Conservation (phyloP, 768 basidiomycete genomes). For the Mycena filopes region DNA sequence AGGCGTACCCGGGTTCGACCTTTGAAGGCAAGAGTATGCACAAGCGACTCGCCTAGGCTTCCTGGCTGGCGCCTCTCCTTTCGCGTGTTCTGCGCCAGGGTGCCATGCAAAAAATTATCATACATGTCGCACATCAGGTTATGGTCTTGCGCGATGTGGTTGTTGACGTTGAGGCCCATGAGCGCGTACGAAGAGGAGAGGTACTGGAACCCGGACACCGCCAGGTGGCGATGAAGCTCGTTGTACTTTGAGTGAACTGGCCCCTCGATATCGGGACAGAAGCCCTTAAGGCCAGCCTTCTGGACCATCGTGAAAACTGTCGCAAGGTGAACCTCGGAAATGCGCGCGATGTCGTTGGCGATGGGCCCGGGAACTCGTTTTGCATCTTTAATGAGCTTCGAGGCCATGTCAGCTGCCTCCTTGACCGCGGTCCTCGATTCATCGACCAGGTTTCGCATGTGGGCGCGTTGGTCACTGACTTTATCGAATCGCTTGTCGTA, state of each 20-base stretch:
- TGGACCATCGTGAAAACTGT: conserved; percentile 14
- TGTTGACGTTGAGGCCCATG: neutral
- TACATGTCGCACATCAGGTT: conserved; percentile 12
- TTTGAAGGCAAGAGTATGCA: conserved; percentile 1
- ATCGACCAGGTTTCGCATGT: conserved; percentile 5
- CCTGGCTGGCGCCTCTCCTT: conserved; percentile 10
- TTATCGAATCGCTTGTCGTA: conserved; percentile 19
- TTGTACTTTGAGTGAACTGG: conserved; percentile 19
- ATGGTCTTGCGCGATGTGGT: neutral
- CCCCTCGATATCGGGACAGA: conserved; percentile 17
- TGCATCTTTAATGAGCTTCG: conserved; percentile 1
- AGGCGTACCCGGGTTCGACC: neutral
- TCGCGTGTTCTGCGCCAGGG: neutral
- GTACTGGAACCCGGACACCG: conserved; percentile 6
- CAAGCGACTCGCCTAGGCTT: conserved; percentile 4
- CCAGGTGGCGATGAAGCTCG: conserved; percentile 16
- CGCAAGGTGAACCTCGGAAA: conserved; percentile 10
- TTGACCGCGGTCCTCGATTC: neutral
- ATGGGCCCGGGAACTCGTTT: conserved; percentile 17
- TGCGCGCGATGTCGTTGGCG: conserved; percentile 19
- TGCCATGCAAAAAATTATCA: conserved; percentile 10
- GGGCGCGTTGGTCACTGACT: neutral
- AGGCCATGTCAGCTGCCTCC: neutral
- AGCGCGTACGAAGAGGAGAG: conserved; percentile 3
- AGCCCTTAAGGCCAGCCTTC: conserved; percentile 9